These are phyloP conservation scores for Penicillium robsamsonii DNA, from an alignment of 495 filamentous ascomycete species.

Conservation along the genomic window DNA sequence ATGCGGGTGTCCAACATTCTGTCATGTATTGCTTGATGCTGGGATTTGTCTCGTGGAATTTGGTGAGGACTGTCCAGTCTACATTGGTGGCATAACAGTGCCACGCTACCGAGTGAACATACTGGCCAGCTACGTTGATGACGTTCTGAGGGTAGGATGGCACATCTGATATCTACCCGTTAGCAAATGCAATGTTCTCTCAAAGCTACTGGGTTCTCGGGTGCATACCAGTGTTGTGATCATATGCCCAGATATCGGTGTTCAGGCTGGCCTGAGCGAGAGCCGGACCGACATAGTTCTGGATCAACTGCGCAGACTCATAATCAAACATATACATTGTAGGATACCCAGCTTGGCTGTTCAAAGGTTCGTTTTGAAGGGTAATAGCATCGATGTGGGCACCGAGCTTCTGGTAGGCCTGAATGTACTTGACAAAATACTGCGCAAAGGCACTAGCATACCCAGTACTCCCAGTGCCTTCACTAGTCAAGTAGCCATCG, in stretches of 20 bases:
- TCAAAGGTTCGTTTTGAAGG: constrained; percentile 58
- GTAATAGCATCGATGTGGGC: constrained; percentile 53
- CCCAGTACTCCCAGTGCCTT: constrained; percentile 22
- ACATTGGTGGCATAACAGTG: constrained; percentile 52
- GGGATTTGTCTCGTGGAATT: constrained; percentile 48
- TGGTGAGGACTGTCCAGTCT: constrained; percentile 50
- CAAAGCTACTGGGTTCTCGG: not conserved
- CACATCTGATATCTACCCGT: constrained; percentile 21
- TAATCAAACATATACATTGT: constrained; percentile 54
- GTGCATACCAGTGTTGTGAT: constrained; percentile 53
- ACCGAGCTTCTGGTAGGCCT: constrained; percentile 45
- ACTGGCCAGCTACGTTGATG: constrained; percentile 39
- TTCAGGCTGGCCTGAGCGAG: constrained; percentile 38
- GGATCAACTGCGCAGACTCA: constrained; percentile 47
- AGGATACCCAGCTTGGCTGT: constrained; percentile 51
- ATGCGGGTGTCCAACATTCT: constrained; percentile 53
- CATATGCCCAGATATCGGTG: constrained; percentile 54
- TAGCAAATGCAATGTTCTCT: not conserved
- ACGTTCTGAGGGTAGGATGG: constrained; percentile 48
- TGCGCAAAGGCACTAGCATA: constrained; percentile 48
- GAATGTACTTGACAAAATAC: constrained; percentile 58
- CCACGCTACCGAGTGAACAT: constrained; percentile 51
- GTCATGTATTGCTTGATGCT: constrained; percentile 55
- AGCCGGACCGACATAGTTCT: constrained; percentile 50
- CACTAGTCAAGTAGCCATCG: constrained; percentile 30